phyloP scores from a whole-genome alignment of 805 yeast species.

The Kazachstania psychrophila region DNA sequence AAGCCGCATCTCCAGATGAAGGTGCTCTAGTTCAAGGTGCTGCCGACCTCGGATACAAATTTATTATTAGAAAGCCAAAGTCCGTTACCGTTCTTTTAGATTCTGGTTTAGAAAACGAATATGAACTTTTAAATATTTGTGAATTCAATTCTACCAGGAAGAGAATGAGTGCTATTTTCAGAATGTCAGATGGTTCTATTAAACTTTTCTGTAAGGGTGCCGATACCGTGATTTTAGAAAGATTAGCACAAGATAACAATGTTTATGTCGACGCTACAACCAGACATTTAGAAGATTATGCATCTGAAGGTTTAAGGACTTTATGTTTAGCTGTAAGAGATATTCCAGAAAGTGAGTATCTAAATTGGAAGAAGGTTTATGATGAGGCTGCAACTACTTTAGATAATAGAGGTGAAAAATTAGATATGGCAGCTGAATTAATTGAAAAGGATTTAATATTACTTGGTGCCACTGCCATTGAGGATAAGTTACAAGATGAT shows the following conservation, averaged over 20 bases:
- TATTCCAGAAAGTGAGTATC: slow-evolving; percentile 69
- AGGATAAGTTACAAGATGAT: slow-evolving; percentile 94
- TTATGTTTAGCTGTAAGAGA: slow-evolving; percentile 84
- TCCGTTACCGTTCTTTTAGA: slow-evolving; percentile 56
- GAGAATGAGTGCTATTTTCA: slow-evolving; percentile 91
- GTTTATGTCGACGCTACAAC: slow-evolving; percentile 79
- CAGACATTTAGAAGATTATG: slow-evolving; percentile 89
- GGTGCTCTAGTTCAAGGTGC: slow-evolving; percentile 98
- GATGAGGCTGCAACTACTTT: slow-evolving; percentile 77
- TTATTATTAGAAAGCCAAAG: slow-evolving; percentile 77
- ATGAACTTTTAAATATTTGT: slow-evolving; percentile 80
- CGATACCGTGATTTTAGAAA: slow-evolving; percentile 87
- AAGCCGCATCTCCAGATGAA: slow-evolving; percentile 98
- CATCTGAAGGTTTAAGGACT: slow-evolving; percentile 91
- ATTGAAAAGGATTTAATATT: slow-evolving; percentile 74
- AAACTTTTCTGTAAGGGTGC: slow-evolving; percentile 94
- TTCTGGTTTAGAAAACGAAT: slow-evolving; percentile 45
- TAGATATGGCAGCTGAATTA: slow-evolving; percentile 82
- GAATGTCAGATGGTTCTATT: slow-evolving; percentile 89
- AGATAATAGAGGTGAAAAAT: slow-evolving; percentile 58
- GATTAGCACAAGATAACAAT: slow-evolving; percentile 59
- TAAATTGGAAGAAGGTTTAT: slow-evolving; percentile 55
- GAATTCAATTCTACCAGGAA: slow-evolving; percentile 96
- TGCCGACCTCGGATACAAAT: slow-evolving; percentile 75
- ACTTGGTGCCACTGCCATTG: slow-evolving; percentile 96